Conservation (phyloP, 495 filamentous ascomycete species). For the Aspergillus biplanus region DNA sequence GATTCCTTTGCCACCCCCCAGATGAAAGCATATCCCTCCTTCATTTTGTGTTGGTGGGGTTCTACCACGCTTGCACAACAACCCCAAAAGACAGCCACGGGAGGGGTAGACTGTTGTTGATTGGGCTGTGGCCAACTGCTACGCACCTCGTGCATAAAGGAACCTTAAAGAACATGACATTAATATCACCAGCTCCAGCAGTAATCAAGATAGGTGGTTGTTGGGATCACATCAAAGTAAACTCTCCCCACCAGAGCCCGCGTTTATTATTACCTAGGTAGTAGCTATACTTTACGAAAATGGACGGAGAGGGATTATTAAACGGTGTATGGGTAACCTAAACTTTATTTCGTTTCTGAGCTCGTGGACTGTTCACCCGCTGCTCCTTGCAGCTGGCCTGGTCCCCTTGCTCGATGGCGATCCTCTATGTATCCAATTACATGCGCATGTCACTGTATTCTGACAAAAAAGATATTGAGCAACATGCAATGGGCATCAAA, state of each 20-base stretch:
- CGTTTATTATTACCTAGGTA: no score
- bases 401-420: constrained; percentile 20
- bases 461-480: constrained; percentile 5
- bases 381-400: constrained; percentile 16
- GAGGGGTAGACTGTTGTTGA: constrained; percentile 13
- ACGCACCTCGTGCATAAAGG: neutral
- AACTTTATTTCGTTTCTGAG: constrained; percentile 14
- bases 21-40: neutral
- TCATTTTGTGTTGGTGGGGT: neutral
- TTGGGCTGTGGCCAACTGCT: constrained; percentile 1
- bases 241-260: no score
- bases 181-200: neutral
- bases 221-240: no score
- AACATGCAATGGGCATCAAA: constrained; percentile 22
- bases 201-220: neutral
- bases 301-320: neutral
- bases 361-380: constrained; percentile 1
- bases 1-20: neutral
- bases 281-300: neutral
- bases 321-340: neutral
- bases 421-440: constrained; percentile 23
- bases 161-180: neutral
- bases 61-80: neutral
- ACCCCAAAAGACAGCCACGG: constrained; percentile 11
- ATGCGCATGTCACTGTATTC: constrained; percentile 15